phyloP scores from a whole-genome alignment of 805 yeast species.

The Starmerella bacillaris region DNA sequence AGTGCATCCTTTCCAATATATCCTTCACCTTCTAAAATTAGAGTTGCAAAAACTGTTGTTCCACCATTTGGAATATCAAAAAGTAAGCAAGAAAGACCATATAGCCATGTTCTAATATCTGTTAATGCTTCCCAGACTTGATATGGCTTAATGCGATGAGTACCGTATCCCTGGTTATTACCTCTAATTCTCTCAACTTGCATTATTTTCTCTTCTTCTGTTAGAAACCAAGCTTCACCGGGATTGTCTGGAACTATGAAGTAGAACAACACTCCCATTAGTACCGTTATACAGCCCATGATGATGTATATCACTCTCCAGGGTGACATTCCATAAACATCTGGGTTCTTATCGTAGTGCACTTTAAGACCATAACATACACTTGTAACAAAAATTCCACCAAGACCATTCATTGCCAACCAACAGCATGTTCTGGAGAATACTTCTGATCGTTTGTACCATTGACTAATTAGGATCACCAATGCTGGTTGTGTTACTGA shows the following conservation, averaged over 20 bases:
- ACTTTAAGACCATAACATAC: slow-evolving; percentile 16
- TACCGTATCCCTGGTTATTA: slow-evolving; percentile 44
- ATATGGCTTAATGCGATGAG: slow-evolving; percentile 33
- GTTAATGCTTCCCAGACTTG: slow-evolving; percentile 36
- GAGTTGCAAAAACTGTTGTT: slow-evolving; percentile 32
- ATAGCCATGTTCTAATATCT: slow-evolving; percentile 35
- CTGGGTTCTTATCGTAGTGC: slow-evolving; percentile 3
- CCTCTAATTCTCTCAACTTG: slow-evolving; percentile 36
- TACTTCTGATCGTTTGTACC: slow-evolving; percentile 33
- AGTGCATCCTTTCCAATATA: slow-evolving; percentile 26
- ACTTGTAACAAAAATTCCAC: slow-evolving; percentile 22
- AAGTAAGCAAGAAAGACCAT: slow-evolving; percentile 27
- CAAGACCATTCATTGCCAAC: slow-evolving; percentile 30
- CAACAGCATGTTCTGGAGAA: slow-evolving; percentile 30
- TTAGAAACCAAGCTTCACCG: slow-evolving; percentile 21
- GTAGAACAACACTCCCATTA: slow-evolving; percentile 31
- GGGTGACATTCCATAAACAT: slow-evolving; percentile 23
- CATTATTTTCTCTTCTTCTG: slow-evolving; percentile 29
- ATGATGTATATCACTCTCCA: slow-evolving; percentile 48
- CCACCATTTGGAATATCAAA: slow-evolving; percentile 40
- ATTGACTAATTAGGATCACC: slow-evolving; percentile 38
- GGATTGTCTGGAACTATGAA: slow-evolving; percentile 45
- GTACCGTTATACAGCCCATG: slow-evolving; percentile 40
- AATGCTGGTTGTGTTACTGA: slow-evolving; percentile 39
- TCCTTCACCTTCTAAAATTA: slow-evolving; percentile 30